phyloP scores from a whole-genome alignment of 1,284 basidiomycete genomes.

The Thelephora terrestris region DNA sequence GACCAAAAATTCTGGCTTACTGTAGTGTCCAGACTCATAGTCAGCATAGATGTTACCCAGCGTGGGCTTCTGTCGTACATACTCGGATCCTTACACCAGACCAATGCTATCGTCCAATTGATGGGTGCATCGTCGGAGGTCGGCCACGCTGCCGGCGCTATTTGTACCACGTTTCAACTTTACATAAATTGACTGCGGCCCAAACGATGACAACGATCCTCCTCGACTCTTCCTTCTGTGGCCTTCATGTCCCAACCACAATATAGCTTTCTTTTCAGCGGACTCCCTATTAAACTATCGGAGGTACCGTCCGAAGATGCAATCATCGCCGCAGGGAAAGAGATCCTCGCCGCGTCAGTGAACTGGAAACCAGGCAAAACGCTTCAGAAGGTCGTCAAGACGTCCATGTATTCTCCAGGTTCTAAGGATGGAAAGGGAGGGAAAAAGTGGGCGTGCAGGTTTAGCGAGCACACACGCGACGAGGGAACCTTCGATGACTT shows the following conservation, averaged over 20 bases:
- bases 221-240: no score
- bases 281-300: slow-evolving; percentile 14
- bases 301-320: slow-evolving; percentile 51
- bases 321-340: slow-evolving; percentile 41
- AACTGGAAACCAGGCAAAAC: slow-evolving; percentile 61
- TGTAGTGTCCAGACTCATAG: no score
- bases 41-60: no score
- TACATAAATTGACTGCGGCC: no score
- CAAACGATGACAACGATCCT: no score
- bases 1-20: no score
- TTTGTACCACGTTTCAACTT: no score
- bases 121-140: no score
- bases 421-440: slow-evolving; percentile 34
- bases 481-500: slow-evolving; percentile 63
- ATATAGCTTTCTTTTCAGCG: neutral
- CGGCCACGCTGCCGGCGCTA: no score
- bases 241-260: neutral
- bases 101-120: no score
- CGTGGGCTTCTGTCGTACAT: no score
- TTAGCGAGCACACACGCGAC: slow-evolving; percentile 52
- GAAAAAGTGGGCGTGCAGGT: slow-evolving; percentile 54
- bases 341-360: slow-evolving; percentile 42
- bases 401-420: slow-evolving; percentile 28
- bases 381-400: slow-evolving; percentile 43
- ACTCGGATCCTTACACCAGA: no score